Percentiles rank a stretch among this genome's conserved stretches.
phyloP scores from a whole-genome alignment of 495 filamentous ascomycete genomes.

The Aspergillus bertholletiae region DNA sequence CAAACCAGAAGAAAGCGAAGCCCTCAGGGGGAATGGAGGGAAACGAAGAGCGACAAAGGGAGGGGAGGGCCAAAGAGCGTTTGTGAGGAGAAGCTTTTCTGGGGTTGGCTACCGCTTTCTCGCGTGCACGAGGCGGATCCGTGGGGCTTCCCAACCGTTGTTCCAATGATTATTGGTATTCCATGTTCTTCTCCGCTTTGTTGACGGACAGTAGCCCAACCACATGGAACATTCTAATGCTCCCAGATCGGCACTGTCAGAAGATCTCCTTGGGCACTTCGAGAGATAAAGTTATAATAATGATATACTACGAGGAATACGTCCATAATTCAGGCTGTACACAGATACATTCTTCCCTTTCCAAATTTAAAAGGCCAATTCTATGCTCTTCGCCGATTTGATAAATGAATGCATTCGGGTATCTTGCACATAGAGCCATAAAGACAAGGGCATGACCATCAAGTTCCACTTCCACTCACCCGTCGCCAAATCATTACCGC shows the following conservation, averaged over 20 bases:
- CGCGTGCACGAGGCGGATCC: constrained; percentile 2
- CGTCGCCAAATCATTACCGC: constrained; percentile 72
- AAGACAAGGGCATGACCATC: constrained; percentile 12
- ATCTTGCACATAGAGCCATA: not conserved
- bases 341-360: no score
- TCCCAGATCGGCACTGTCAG: no score
- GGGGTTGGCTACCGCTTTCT: constrained; percentile 9
- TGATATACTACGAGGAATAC: no score
- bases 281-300: no score
- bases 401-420: no score
- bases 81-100: constrained; percentile 11
- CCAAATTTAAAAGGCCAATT: not conserved
- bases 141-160: not conserved
- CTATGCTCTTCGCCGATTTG: no score
- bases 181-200: not conserved
- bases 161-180: not conserved
- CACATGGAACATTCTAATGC: no score
- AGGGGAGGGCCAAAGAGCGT: not conserved
- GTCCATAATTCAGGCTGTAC: no score
- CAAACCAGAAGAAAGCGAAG: not conserved
- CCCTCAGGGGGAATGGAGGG: not conserved
- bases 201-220: no score
- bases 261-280: no score
- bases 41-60: not conserved
- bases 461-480: constrained; percentile 37